phyloP scores from a whole-genome alignment of 225 moss, liverwort and hornwort genomes.

The Takakia lepidozioides region DNA sequence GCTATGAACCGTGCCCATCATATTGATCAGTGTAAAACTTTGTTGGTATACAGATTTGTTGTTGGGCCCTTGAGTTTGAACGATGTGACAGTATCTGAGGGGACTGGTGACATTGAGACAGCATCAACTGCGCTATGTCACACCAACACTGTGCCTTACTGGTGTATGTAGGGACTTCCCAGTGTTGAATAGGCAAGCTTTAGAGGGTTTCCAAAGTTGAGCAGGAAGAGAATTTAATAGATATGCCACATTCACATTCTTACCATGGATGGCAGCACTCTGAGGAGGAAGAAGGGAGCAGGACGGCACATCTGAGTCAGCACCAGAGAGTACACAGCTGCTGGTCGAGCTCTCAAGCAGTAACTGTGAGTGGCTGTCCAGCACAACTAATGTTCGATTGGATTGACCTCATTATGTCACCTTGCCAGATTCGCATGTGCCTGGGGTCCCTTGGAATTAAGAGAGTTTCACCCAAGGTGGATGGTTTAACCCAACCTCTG shows the following conservation, averaged over 20 bases:
- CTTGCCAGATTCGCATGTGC: no score
- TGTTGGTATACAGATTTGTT: constrained; percentile 69
- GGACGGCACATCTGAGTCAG: constrained; percentile 19
- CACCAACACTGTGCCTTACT: no score
- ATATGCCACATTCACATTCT: no score
- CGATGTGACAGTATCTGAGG: constrained; percentile 71
- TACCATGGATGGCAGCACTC: constrained; percentile 24
- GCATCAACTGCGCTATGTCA: no score
- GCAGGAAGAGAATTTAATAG: no score
- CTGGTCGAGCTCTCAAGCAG: constrained; percentile 39
- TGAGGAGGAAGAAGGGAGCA: constrained; percentile 40
- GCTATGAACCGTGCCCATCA: constrained; percentile 79
- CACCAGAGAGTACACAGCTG: constrained; percentile 40
- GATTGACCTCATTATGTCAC: no score
- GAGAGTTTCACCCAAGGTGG: no score
- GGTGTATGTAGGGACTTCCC: no score
- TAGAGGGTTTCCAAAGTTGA: constrained; percentile 59
- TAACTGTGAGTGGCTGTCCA: constrained; percentile 70
- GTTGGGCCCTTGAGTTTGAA: constrained; percentile 72
- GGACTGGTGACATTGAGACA: no score
- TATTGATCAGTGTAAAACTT: constrained; percentile 56
- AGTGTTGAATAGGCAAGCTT: constrained; percentile 93
- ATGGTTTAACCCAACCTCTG: no score
- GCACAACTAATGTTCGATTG: no score
- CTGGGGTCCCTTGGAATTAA: no score